A percentile compares a stretch with the other conserved stretches of the same genome.
These are phyloP conservation scores for Globisporangium irregulare DNA, from an alignment of 352 stramenopile genomes.

Conservation along the genomic window DNA sequence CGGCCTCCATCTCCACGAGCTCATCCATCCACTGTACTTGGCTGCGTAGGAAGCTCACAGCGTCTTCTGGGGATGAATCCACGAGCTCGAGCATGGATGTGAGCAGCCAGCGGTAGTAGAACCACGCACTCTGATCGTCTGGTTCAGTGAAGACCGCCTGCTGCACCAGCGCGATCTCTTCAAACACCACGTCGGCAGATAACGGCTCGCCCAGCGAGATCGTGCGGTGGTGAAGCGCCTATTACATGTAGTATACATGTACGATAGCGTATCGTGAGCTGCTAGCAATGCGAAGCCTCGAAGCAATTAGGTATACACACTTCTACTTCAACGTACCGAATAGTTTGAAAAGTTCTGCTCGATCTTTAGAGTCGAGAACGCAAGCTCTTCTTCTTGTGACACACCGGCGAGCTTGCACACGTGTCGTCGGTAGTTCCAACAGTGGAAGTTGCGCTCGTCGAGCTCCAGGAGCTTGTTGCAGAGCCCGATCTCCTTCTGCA, in stretches of 20 bases:
- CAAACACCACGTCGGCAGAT: conserved; percentile 44
- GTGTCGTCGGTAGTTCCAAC: conserved; percentile 96
- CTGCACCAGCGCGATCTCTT: conserved; percentile 86
- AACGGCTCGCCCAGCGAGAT: conserved; percentile 51
- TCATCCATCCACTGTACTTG: conserved; percentile 78
- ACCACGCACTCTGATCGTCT: conserved; percentile 98
- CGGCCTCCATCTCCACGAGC: conserved; percentile 77
- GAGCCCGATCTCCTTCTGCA: conserved; percentile 73
- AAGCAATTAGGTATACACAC: no score
- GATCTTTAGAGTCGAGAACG: conserved; percentile 96
- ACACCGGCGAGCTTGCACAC: conserved; percentile 57
- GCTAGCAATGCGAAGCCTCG: no score
- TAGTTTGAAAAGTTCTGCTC: conserved; percentile 99
- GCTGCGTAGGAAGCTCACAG: conserved; percentile 55
- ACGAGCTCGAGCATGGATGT: conserved; percentile 65
- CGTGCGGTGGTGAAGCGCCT: conserved; percentile 67
- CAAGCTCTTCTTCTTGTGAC: conserved; percentile 77
- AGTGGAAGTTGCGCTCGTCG: conserved; percentile 99
- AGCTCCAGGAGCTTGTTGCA: conserved; percentile 79
- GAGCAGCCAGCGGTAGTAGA: conserved; percentile 96
- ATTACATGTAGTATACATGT: background rate
- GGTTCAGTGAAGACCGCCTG: conserved; percentile 98
- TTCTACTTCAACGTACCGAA: conserved; percentile 58
- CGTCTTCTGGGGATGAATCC: conserved; percentile 36
- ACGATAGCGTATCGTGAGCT: background rate